These are phyloP conservation scores for Pseudonitzschia pungens DNA, from an alignment of 108 stramenopile species.

Conservation along the genomic window DNA sequence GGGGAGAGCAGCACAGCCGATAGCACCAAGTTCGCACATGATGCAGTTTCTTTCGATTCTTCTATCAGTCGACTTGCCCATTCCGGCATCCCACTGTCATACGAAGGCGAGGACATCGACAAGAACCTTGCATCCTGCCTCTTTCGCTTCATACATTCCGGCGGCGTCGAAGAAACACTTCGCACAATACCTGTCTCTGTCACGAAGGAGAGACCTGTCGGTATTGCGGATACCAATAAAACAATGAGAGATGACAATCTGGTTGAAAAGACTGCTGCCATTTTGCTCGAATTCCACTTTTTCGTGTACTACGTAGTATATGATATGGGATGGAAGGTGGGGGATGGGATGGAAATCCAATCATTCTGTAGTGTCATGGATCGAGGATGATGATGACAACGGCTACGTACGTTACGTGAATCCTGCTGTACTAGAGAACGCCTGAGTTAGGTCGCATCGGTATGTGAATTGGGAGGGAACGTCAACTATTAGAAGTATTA, in stretches of 20 bases:
- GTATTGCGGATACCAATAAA: background rate
- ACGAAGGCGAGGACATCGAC: slow-evolving; percentile 23
- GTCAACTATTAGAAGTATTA: too few relatives aligned
- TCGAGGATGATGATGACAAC: too few relatives aligned
- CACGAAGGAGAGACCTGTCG: slow-evolving; percentile 7
- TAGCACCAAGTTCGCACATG: slow-evolving; percentile 22
- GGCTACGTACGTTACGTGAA: too few relatives aligned
- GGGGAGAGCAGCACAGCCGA: slow-evolving; percentile 24
- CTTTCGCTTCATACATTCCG: background rate
- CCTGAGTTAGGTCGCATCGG: too few relatives aligned
- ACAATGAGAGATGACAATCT: background rate
- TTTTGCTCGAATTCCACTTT: background rate
- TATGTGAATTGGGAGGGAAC: too few relatives aligned
- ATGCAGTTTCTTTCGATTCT: slow-evolving; percentile 41
- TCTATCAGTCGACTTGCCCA: slow-evolving; percentile 14
- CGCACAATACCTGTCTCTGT: background rate
- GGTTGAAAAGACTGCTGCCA: background rate
- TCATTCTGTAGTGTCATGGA: too few relatives aligned
- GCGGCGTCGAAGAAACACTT: background rate
- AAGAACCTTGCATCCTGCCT: background rate
- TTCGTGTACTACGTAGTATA: too few relatives aligned
- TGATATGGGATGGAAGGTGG: too few relatives aligned
- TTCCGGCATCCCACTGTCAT: slow-evolving; percentile 34
- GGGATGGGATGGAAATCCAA: too few relatives aligned
- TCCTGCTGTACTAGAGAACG: too few relatives aligned